Evolutionary conservation across 208 protist species (phyloP).

Genomic region (Kentomonas sorsogonicus): DNA sequence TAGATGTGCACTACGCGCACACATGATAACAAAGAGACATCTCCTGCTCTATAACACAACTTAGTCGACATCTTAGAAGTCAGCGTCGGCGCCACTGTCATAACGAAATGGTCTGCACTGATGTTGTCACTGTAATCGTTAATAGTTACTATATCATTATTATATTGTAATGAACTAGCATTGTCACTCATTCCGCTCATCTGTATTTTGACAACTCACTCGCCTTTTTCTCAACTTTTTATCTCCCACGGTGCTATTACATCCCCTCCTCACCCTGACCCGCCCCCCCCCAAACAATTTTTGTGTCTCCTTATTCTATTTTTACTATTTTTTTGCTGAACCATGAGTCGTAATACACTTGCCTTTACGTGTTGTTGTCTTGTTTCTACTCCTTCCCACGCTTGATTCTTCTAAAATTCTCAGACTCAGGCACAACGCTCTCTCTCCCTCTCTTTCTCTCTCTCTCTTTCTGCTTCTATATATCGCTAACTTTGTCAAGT

Average conservation of each 20-base stretch:
- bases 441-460: not conserved
- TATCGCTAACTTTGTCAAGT: not conserved
- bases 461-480: not conserved
- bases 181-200: too few relatives aligned
- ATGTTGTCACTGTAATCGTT: too few relatives aligned
- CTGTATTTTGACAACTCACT: too few relatives aligned
- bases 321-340: conserved; percentile 3
- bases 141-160: too few relatives aligned
- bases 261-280: not conserved
- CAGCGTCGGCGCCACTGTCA: too few relatives aligned
- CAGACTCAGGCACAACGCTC: too few relatives aligned
- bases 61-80: not conserved
- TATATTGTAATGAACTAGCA: not conserved
- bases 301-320: conserved; percentile 4
- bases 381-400: not conserved
- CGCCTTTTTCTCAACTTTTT: too few relatives aligned
- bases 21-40: too few relatives aligned
- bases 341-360: not conserved
- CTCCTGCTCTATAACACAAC: not conserved
- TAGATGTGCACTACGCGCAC: too few relatives aligned
- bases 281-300: not conserved
- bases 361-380: conserved; percentile 3
- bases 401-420: conserved; percentile 11
- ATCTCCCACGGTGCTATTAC: too few relatives aligned
- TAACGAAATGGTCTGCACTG: too few relatives aligned